Evolutionary conservation across 441 rosid genomes (phyloP), one percentile per base, ranked within the genome.

Genomic region (Theobroma grandiflorum): DNA sequence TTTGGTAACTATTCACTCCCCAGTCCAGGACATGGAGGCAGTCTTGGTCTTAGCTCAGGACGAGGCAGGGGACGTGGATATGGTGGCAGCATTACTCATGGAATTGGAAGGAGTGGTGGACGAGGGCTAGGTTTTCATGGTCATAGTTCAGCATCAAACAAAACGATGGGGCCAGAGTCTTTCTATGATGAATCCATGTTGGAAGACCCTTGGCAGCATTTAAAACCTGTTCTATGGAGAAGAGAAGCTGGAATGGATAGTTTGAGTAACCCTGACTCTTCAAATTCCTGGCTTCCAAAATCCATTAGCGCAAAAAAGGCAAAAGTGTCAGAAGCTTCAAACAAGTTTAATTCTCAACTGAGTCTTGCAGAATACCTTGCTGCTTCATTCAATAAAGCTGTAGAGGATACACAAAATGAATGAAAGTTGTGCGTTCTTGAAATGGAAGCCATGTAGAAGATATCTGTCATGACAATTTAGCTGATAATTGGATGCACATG

Each of bases 351-450:
- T 78, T 84, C 90, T 65, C 83, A 82, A 81, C 89, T 82, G 78
- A 90, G 92, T 87, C 96, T 94, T 70, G 97, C 98, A 58, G 93
- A 91, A 75, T 93, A 88, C 83, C 97, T 94, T 74, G 94, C 98
- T 80, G 87, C 94, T 66, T 87, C 96, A 38, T 85, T 94, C 69
- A 88, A 91, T 72, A 94, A 93, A 83, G 91, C 90, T 40, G 68
- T 79, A n/a, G 81, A 83, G 16, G 83, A 85, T 78, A 77, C 81
- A 16, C 40, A 90, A 49, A 82, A 80, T 75, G 81, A 42, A 40
- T 91, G 84, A 86, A 20, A 49, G 55, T 50, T 72, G 26, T 26
- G 31, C 31, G 50, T 15, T 45, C 37, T 16, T 50, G 14, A 37
- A 31, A 6, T 20, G 8, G 8, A 42, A 8, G 45, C 45, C 45